Base-by-base conservation (phyloP, 1,284 basidiomycete species). In the Amylostereum areolatum region DNA sequence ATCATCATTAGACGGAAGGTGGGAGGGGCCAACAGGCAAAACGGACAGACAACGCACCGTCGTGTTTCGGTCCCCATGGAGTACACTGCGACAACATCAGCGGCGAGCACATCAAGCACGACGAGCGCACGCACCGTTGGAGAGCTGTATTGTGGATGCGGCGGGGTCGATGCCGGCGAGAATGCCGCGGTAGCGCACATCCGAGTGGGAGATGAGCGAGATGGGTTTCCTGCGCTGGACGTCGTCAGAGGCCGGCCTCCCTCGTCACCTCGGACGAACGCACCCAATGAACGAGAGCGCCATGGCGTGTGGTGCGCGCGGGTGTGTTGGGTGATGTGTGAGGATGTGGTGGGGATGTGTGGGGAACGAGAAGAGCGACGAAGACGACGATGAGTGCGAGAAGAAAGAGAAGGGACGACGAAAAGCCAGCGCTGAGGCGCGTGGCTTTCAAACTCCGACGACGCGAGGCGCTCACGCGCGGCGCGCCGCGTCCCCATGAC, bases 1-100 rank as follows among this genome's bases (percentile, higher is more conserved):
- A 73, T 80, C 77, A 78, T 78, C 67, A 39, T n/a, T n/a, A n/a
- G n/a, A n/a, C n/a, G n/a, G n/a, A n/a, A n/a, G n/a, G n/a, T 52
- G 47, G 55, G 46, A 40, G 46, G 36, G 47, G 48, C 45, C 28
- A 45, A 46, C n/a, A 18, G 31, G 42, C 10, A 64, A 57, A 55
- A 66, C 66, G n/a, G n/a, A n/a, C n/a, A n/a, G 46, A 66, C 55
- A 35, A 73, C 85, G 72, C 68, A 90, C 80, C 86, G 78, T 61
- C 91, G 81, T 51, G 81, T 77, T 65, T 93, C 90, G 4, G 91
- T 93, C 34, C 90, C 90, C 88, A 92, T 91, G 40, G 89, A 92
- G 60, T 78, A 90, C 35, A 93, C 91, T 91, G 55, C 27, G 25
- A 33, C 18, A 48, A 50, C 5, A 41, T 41, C 32, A 48, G 25